Conservation (phyloP, 192 early-diverging fungal species). For the Mortierella hygrophila region DNA sequence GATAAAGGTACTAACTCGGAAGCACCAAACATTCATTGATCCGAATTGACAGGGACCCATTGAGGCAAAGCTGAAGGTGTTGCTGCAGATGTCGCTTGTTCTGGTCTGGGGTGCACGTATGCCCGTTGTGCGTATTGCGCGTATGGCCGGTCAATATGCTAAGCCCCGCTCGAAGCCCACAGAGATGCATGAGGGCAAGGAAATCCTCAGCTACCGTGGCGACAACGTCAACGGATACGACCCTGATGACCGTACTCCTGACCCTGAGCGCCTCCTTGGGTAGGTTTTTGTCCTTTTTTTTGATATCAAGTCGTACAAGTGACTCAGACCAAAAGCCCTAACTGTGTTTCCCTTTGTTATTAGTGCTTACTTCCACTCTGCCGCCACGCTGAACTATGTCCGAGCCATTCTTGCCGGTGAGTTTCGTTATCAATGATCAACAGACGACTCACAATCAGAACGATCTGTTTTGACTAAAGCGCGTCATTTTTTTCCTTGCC, state of each 20-base stretch:
- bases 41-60: conserved; percentile 74
- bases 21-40: not conserved
- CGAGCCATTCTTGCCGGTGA: conserved; percentile 84
- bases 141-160: conserved; percentile 99
- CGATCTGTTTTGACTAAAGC: conserved; percentile 6
- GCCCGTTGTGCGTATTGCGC: conserved; percentile 94
- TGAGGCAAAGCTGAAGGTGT: conserved; percentile 95
- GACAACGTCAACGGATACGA: conserved; percentile 99
- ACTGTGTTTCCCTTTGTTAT: not conserved
- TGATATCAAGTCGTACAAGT: not conserved
- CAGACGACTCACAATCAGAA: not conserved
- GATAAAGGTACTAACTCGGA: not conserved
- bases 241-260: conserved; percentile 84
- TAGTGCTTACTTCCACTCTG: conserved; percentile 97
- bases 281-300: conserved; percentile 27
- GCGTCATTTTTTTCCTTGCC: conserved; percentile 1
- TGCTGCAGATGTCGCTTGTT: conserved; percentile 98
- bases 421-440: not conserved
- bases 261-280: conserved; percentile 92
- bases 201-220: conserved; percentile 92
- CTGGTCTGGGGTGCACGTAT: conserved; percentile 94
- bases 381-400: conserved; percentile 96
- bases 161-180: conserved; percentile 95
- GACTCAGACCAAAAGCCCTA: not conserved
- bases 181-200: conserved; percentile 87